A percentile compares a stretch with the other conserved stretches of the same genome.
phyloP scores from a whole-genome alignment of 768 basidiomycete species.

The Mycena polygramma region DNA sequence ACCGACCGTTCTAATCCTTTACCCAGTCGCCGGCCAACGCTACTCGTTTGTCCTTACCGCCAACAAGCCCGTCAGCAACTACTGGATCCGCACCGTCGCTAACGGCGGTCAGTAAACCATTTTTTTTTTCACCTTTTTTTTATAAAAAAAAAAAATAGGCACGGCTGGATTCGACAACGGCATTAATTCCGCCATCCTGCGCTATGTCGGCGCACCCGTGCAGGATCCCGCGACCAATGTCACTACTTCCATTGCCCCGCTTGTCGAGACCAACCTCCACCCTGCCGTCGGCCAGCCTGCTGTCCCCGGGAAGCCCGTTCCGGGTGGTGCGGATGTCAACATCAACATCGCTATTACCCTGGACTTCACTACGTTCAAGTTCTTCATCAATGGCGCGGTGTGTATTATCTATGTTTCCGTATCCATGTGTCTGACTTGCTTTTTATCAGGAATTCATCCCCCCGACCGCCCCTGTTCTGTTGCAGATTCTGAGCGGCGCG shows the following conservation, averaged over 20 bases:
- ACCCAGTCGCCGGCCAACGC: constrained; percentile 46
- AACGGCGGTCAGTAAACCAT: no score
- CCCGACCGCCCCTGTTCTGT: constrained; percentile 56
- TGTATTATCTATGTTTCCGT: background rate
- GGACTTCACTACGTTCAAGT: constrained; percentile 39
- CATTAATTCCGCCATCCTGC: constrained; percentile 54
- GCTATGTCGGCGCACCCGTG: constrained; percentile 51
- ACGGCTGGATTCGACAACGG: constrained; percentile 46
- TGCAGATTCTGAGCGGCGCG: constrained; percentile 60
- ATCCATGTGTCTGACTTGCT: background rate
- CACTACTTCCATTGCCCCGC: constrained; percentile 34
- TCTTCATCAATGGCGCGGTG: constrained; percentile 48
- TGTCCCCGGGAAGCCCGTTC: constrained; percentile 42
- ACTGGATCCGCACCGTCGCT: constrained; percentile 55
- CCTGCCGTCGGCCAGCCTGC: constrained; percentile 26
- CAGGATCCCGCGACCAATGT: constrained; percentile 44
- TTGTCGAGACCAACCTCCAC: constrained; percentile 46
- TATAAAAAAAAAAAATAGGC: no score
- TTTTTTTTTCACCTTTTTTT: no score
- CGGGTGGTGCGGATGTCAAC: constrained; percentile 45
- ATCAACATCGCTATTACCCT: constrained; percentile 40
- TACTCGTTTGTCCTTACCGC: constrained; percentile 56
- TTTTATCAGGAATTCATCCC: constrained; percentile 35
- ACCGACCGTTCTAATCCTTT: background rate
- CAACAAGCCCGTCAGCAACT: constrained; percentile 57